phyloP scores from a whole-genome alignment of 768 basidiomycete species.

The Lentinula aciculospora region DNA sequence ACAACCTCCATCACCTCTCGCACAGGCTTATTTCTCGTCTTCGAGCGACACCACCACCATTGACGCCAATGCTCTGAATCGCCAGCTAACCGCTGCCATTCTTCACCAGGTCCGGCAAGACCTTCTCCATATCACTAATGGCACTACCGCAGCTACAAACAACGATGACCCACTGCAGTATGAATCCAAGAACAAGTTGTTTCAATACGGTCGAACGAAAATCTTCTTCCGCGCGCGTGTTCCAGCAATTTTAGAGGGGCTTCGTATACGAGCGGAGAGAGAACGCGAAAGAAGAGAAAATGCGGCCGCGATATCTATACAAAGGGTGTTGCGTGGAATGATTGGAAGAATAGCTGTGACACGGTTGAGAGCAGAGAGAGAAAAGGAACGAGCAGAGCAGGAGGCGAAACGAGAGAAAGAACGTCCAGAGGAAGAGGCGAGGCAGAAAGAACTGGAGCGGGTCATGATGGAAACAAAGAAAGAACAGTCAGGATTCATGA shows the following conservation, averaged over 20 bases:
- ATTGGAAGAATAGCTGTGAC: conserved; percentile 69
- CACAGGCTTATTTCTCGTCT: conserved; percentile 63
- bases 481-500: background rate
- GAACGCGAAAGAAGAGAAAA: conserved; percentile 90
- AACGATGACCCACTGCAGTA: background rate
- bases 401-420: conserved; percentile 71
- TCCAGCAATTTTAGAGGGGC: conserved; percentile 92
- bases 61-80: conserved; percentile 39
- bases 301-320: conserved; percentile 39
- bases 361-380: conserved; percentile 68
- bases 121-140: conserved; percentile 57
- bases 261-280: conserved; percentile 88
- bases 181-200: conserved; percentile 21
- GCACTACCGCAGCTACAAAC: background rate
- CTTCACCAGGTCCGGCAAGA: conserved; percentile 85
- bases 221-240: conserved; percentile 99
- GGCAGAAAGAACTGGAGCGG: background rate
- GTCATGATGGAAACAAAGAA: background rate
- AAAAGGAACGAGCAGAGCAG: conserved; percentile 76
- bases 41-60: background rate
- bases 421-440: background rate
- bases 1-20: conserved; percentile 45
- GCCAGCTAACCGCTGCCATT: conserved; percentile 75
- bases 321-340: conserved; percentile 67
- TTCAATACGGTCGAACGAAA: conserved; percentile 94